phyloP scores from a whole-genome alignment of 352 stramenopile species.

The Phytopythium chamaehyphon region DNA sequence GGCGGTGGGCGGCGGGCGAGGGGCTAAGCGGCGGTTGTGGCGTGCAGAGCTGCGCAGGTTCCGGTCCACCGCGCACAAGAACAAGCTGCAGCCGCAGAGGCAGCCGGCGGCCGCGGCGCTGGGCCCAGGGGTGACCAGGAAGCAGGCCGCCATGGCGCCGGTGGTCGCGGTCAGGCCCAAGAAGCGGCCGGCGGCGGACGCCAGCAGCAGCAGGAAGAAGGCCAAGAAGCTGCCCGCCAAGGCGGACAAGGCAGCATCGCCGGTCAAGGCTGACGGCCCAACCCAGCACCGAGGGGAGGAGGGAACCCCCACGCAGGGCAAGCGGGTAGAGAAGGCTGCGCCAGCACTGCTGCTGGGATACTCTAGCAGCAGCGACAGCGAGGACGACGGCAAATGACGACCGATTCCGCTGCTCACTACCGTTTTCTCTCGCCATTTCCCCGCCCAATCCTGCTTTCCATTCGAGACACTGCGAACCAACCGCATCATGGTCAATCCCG shows the following conservation, averaged over 20 bases:
- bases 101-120: slow-evolving; percentile 13
- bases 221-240: slow-evolving; percentile 24
- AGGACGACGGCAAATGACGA: slow-evolving; percentile 1
- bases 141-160: slow-evolving; percentile 12
- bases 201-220: slow-evolving; percentile 6
- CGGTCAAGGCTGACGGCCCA: not conserved
- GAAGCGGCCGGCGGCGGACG: slow-evolving; percentile 24
- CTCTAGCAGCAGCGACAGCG: slow-evolving; percentile 47
- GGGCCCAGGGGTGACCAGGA: slow-evolving; percentile 4
- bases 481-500: too few species aligned
- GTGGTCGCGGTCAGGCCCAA: slow-evolving; percentile 52
- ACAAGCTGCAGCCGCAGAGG: slow-evolving; percentile 50
- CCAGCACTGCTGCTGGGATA: slow-evolving; percentile 41
- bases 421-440: too few species aligned
- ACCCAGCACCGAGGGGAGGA: too few species aligned
- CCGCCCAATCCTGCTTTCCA: too few species aligned
- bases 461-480: too few species aligned
- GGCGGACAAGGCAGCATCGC: slow-evolving; percentile 7
- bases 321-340: not conserved
- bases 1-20: too few species aligned
- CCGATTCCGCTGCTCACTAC: too few species aligned
- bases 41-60: slow-evolving; percentile 54
- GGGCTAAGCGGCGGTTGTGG: slow-evolving; percentile 1
- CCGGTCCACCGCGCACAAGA: slow-evolving; percentile 50
- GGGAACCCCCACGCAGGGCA: not conserved